Percentiles rank a stretch among this genome's conserved stretches.
These are phyloP conservation scores for Arthrobotrys pseudoclavata DNA, from an alignment of 2,329 filamentous ascomycete genomes.

Conservation along the genomic window DNA sequence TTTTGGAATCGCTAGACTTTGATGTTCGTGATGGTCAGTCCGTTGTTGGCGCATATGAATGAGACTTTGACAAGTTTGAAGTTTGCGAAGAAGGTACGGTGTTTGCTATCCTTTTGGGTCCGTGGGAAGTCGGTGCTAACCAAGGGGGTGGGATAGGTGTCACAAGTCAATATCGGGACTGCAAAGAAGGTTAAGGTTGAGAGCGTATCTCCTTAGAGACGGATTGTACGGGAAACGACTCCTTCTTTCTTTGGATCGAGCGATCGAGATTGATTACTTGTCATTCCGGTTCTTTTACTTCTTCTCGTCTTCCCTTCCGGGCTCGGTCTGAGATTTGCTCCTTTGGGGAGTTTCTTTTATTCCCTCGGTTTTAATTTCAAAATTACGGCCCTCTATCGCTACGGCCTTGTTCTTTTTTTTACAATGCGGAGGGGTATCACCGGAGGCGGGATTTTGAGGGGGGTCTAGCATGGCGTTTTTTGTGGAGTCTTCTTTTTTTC, in stretches of 20 bases:
- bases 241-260: slow-evolving; percentile 16
- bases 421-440: not conserved
- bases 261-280: slow-evolving; percentile 15
- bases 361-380: not conserved
- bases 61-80: slow-evolving; percentile 95
- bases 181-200: slow-evolving; percentile 75
- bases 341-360: not conserved
- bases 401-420: not conserved
- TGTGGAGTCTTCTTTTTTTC: slow-evolving; percentile 1
- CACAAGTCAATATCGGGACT: slow-evolving; percentile 90
- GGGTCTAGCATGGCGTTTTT: slow-evolving; percentile 14
- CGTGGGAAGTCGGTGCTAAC: not conserved
- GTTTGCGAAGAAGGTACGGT: slow-evolving; percentile 85
- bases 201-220: slow-evolving; percentile 45
- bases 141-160: slow-evolving; percentile 64
- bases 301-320: not conserved
- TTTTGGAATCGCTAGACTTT: slow-evolving; percentile 73
- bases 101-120: slow-evolving; percentile 33
- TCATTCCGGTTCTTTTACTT: not conserved
- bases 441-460: not conserved
- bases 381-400: not conserved
- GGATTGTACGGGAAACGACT: slow-evolving; percentile 23
- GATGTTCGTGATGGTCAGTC: slow-evolving; percentile 99
- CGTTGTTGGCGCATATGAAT: slow-evolving; percentile 87
- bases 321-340: not conserved